A percentile compares a stretch with the other conserved stretches of the same genome.
Conservation (phyloP, 1,139 yeast species). For the Suhomyces guaymorum region DNA sequence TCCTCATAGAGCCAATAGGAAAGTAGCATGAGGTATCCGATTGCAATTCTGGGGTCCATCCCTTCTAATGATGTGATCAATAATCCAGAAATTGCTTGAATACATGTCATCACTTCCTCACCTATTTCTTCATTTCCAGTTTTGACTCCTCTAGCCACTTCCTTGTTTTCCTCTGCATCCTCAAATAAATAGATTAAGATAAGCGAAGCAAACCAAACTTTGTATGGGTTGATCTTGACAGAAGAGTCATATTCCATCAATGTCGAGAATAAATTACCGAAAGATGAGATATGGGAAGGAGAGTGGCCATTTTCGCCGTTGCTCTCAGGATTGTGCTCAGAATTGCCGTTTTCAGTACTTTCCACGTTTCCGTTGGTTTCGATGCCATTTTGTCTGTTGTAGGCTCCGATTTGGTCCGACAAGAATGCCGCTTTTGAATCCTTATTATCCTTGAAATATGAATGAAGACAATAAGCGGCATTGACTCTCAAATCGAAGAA, state of each 20-base stretch:
- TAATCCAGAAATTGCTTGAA: constrained; percentile 80
- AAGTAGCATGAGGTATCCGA: constrained; percentile 77
- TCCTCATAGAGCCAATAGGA: constrained; percentile 81
- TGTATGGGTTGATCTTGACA: constrained; percentile 77
- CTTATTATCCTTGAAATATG: constrained; percentile 65
- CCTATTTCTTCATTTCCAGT: constrained; percentile 68
- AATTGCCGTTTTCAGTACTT: constrained; percentile 2
- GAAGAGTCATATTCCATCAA: constrained; percentile 80
- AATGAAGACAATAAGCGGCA: constrained; percentile 62
- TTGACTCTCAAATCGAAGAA: constrained; percentile 78
- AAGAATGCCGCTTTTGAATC: constrained; percentile 66
- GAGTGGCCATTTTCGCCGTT: no score
- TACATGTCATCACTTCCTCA: constrained; percentile 71
- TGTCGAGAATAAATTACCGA: constrained; percentile 62
- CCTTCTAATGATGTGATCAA: constrained; percentile 64
- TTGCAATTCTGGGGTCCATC: constrained; percentile 72
- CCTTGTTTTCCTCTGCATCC: constrained; percentile 54
- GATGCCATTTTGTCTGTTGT: constrained; percentile 30
- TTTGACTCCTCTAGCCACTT: constrained; percentile 52
- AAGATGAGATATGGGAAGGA: no score
- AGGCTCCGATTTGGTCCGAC: constrained; percentile 59
- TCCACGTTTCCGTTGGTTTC: constrained; percentile 9
- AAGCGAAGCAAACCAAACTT: constrained; percentile 80
- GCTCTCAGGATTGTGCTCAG: no score
- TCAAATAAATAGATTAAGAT: constrained; percentile 64